Conservation (phyloP, 192 early-diverging fungal genomes). For the Mortierella claussenii region DNA sequence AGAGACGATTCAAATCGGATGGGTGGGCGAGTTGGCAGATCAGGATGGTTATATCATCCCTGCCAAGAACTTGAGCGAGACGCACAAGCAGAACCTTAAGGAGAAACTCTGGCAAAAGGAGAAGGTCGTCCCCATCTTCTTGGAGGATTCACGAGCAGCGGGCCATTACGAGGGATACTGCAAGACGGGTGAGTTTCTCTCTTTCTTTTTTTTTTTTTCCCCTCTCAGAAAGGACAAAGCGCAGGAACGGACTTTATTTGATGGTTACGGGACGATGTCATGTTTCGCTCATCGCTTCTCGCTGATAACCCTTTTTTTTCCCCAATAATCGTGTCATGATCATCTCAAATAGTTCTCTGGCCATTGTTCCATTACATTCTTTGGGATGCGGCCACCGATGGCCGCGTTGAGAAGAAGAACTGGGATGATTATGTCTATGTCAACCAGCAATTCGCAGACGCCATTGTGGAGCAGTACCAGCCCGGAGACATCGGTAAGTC, state of each 20-base stretch:
- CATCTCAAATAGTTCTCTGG: slow-evolving; percentile 88
- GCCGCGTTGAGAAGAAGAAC: slow-evolving; percentile 69
- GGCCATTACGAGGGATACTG: slow-evolving; percentile 98
- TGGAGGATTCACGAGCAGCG: slow-evolving; percentile 74
- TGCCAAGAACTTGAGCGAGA: slow-evolving; percentile 58
- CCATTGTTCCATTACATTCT: slow-evolving; percentile 95
- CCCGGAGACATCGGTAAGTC: slow-evolving; percentile 82
- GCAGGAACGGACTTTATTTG: too few species aligned
- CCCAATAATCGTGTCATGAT: neutral
- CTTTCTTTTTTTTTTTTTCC: too few species aligned
- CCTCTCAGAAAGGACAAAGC: too few species aligned
- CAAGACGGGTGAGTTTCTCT: slow-evolving; percentile 86
- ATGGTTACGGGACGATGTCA: neutral
- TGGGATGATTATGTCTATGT: slow-evolving; percentile 88
- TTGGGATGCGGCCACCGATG: slow-evolving; percentile 79
- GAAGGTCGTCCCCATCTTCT: slow-evolving; percentile 80
- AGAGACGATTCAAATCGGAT: slow-evolving; percentile 80
- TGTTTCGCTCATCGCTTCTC: neutral
- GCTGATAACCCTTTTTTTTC: slow-evolving; percentile 1
- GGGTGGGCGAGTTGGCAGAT: slow-evolving; percentile 72
- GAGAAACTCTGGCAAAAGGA: slow-evolving; percentile 63
- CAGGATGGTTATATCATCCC: slow-evolving; percentile 66
- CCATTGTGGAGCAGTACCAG: slow-evolving; percentile 76
- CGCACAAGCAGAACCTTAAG: slow-evolving; percentile 64
- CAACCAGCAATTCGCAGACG: slow-evolving; percentile 81